Evolutionary conservation across 495 filamentous ascomycete genomes (phyloP), one percentile per base, ranked within the genome.

Genomic region (Penicillium simplicissimum): DNA sequence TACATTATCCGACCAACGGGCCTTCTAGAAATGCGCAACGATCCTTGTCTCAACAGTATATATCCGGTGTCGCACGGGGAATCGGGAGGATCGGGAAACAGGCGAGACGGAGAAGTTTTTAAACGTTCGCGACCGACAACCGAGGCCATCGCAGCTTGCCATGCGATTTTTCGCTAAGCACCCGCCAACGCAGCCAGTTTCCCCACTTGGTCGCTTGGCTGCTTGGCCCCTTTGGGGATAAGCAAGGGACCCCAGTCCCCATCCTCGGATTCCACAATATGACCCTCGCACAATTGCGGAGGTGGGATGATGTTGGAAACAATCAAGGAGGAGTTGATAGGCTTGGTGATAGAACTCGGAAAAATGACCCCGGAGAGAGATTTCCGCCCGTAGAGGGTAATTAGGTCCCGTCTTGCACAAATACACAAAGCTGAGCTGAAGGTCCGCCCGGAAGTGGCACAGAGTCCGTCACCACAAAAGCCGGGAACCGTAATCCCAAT

Each of bases 151-250:
- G 23, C 47, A 23, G 9, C 47, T 34, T 34, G 48, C 23, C 48
- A 57, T 33, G 42, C 15, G 55, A 28, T 17, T 38, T 43, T 63
- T 63, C 60, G 60, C 60, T 63, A 63, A 63, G 60, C 59, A 61
- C 36, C 51, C 17, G 52, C 51, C 49, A 52, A 52, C 34, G 15
- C 51, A 19, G 33, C 31, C 51, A 11, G 21, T 37, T 23, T 42
- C 60, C 53, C 49, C 59, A 51, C 55, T 33, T 58, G 19, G 34
- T 57, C 45, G 55, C 55, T 52, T 59, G 34, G 17, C 10, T 36
- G 38, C 57, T 45, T 49, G 47, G 47, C 45, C 45, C 8, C 37
- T 42, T 45, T 23, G 19, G 42, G 42, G 23, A 25, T 25, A 25
- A 25, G 23, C 23, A 25, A 25, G n/a, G n/a, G n/a, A n/a, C n/a